Conservation (phyloP, 768 basidiomycete species). For the Hericium alpestre region DNA sequence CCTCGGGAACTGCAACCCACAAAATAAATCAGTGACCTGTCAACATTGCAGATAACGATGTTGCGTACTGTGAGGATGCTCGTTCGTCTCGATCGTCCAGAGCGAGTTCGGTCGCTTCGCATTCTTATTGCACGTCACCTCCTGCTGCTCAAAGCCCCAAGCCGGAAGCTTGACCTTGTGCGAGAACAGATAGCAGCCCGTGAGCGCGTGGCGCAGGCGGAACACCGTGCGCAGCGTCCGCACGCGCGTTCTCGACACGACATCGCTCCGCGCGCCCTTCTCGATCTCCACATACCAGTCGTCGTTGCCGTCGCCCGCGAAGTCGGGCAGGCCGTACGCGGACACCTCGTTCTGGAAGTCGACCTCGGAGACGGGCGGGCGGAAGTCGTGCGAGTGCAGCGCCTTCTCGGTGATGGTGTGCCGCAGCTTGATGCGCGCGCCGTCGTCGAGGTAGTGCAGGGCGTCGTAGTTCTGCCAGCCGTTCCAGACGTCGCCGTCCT, state of each 20-base stretch:
- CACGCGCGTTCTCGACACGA: slow-evolving; percentile 57
- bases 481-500: slow-evolving; percentile 28
- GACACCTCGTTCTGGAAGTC: slow-evolving; percentile 99
- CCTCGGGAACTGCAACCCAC: slow-evolving; percentile 42
- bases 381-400: slow-evolving; percentile 90
- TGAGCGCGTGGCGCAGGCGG: slow-evolving; percentile 71
- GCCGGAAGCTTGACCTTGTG: slow-evolving; percentile 97
- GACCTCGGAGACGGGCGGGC: slow-evolving; percentile 92
- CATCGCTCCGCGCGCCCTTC: slow-evolving; percentile 50
- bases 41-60: not conserved
- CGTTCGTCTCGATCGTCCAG: slow-evolving; percentile 88
- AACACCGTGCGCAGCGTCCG: slow-evolving; percentile 77
- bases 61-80: slow-evolving; percentile 55
- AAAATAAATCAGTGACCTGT: not conserved
- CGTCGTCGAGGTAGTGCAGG: slow-evolving; percentile 53
- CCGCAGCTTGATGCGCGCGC: slow-evolving; percentile 66
- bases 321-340: slow-evolving; percentile 81
- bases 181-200: slow-evolving; percentile 94
- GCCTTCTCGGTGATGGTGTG: slow-evolving; percentile 76
- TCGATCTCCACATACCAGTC: slow-evolving; percentile 88
- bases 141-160: slow-evolving; percentile 97
- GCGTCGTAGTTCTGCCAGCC: slow-evolving; percentile 40
- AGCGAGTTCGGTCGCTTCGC: slow-evolving; percentile 81
- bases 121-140: slow-evolving; percentile 99
- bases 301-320: slow-evolving; percentile 83